Percentiles rank a stretch among this genome's conserved stretches.
phyloP scores from a whole-genome alignment of 2,329 filamentous ascomycete genomes.

The Penicillium sp. region DNA sequence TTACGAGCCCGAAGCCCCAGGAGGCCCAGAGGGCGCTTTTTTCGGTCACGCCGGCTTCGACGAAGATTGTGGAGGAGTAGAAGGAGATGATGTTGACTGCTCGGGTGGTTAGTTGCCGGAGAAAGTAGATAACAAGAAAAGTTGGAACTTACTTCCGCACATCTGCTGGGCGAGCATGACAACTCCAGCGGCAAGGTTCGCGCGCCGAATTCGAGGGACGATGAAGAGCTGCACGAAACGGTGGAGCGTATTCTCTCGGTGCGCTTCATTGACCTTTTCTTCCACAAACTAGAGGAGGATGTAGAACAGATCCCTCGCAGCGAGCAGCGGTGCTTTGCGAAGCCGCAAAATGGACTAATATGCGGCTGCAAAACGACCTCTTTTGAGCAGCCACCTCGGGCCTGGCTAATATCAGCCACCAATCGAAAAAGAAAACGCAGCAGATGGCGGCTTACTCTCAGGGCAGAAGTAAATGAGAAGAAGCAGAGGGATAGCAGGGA shows the following conservation, averaged over 20 bases:
- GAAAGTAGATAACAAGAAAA: no score
- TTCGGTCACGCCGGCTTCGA: constrained; percentile 57
- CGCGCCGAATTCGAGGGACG: constrained; percentile 55
- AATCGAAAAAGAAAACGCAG: no score
- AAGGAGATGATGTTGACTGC: constrained; percentile 73
- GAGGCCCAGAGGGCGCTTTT: constrained; percentile 63
- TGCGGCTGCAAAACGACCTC: constrained; percentile 16
- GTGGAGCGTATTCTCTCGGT: no score
- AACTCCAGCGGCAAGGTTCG: constrained; percentile 67
- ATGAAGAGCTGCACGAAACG: no score
- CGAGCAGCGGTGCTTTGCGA: no score
- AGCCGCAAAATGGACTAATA: background rate
- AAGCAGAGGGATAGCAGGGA: constrained; percentile 64
- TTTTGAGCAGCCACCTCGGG: constrained; percentile 34
- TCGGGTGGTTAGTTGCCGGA: no score
- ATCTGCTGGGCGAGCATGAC: constrained; percentile 77
- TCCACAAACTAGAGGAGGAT: no score
- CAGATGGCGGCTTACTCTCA: no score
- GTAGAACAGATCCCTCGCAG: no score
- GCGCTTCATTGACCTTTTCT: no score
- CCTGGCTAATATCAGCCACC: no score
- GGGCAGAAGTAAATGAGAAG: constrained; percentile 32
- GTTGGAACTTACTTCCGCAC: constrained; percentile 55
- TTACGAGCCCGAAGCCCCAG: constrained; percentile 64
- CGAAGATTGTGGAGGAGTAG: constrained; percentile 66